phyloP scores from a whole-genome alignment of 148 eudicot species.

The Diospyros kaki region DNA sequence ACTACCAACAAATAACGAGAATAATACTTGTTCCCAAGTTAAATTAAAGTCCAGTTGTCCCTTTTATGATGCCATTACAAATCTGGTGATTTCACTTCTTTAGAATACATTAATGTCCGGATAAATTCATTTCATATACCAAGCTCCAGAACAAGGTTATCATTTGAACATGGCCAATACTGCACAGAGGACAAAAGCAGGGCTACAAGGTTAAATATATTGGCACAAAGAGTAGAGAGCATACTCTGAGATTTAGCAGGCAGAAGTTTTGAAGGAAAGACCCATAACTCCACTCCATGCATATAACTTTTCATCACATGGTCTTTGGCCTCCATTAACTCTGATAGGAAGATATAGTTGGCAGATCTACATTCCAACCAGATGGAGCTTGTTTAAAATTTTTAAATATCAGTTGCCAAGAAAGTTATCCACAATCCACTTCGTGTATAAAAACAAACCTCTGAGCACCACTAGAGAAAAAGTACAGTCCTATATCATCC shows the following conservation, averaged over 20 bases:
- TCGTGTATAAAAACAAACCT: conserved; percentile 28
- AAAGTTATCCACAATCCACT: background rate
- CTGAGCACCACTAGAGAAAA: conserved; percentile 30
- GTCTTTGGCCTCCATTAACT: conserved; percentile 33
- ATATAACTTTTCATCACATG: conserved; percentile 39
- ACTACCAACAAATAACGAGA: no score
- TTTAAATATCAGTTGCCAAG: background rate
- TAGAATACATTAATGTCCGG: background rate
- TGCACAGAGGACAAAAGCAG: background rate
- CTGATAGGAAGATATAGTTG: conserved; percentile 30
- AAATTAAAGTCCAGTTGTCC: no score
- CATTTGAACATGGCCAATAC: background rate
- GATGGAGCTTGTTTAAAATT: conserved; percentile 5
- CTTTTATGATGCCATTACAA: background rate
- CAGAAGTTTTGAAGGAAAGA: conserved; percentile 56
- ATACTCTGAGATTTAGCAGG: conserved; percentile 43
- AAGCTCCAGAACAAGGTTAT: background rate
- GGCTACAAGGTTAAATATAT: background rate
- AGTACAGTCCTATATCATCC: conserved; percentile 65
- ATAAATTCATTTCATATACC: background rate
- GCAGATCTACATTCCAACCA: conserved; percentile 31
- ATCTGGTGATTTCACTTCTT: background rate
- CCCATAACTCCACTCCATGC: conserved; percentile 41
- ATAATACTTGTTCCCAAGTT: no score
- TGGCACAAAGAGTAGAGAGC: conserved; percentile 8